Conservation (phyloP, 345 rosid species). For the Brassica rapa region DNA sequence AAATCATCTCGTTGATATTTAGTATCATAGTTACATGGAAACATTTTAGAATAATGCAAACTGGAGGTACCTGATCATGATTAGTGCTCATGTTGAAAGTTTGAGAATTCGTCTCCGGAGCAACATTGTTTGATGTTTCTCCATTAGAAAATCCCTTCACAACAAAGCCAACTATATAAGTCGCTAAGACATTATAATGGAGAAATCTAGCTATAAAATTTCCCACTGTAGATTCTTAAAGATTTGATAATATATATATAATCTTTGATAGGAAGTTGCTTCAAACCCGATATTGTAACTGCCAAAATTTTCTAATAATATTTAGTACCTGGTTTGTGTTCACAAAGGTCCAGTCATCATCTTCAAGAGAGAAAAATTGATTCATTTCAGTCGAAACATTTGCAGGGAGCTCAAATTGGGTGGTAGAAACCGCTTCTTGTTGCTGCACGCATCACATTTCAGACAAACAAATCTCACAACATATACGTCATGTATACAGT, state of each 20-base stretch:
- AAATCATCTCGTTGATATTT: background rate
- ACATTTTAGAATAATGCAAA: conserved; percentile 1
- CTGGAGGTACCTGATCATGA: conserved; percentile 27
- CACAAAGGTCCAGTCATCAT: background rate
- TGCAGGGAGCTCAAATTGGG: conserved; percentile 11
- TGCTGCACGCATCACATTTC: conserved; percentile 11
- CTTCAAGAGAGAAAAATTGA: conserved; percentile 15
- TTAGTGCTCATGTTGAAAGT: conserved; percentile 7
- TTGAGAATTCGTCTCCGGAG: conserved; percentile 10
- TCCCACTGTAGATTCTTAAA: background rate
- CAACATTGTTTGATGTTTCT: conserved; percentile 27
- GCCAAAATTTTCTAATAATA: background rate
- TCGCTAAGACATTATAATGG: background rate
- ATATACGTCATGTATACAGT: background rate
- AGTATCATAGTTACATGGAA: background rate
- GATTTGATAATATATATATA: background rate
- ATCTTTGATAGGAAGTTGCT: background rate
- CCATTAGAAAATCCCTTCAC: conserved; percentile 21
- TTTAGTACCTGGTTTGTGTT: conserved; percentile 33
- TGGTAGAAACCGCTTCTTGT: conserved; percentile 23
- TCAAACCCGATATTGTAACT: background rate
- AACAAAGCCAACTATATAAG: background rate
- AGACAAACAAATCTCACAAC: background rate
- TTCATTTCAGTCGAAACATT: conserved; percentile 9
- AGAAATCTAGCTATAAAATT: background rate